Evolutionary conservation across 768 basidiomycete species (phyloP), one percentile per base, ranked within the genome.

Genomic region (Sarcodon sp.): DNA sequence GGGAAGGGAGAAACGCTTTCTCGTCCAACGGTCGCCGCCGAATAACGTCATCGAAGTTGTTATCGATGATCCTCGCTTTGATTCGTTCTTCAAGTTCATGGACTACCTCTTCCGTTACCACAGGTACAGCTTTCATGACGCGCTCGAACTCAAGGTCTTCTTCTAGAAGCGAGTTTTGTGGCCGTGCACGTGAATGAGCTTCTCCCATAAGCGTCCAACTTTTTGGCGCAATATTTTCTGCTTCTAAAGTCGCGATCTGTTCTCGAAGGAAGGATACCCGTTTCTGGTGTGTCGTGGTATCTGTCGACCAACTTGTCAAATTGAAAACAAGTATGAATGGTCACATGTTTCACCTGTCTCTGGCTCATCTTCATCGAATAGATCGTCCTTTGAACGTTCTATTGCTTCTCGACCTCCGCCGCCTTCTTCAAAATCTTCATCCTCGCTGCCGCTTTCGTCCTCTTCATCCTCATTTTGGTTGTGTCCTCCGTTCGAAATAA

Each of bases 111-210:
- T 97, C 91, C 1, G 96, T 98, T 48, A 96, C 77, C 41, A 89
- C 73, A 12, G 94, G 96, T 0, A 83, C 83, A 15, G 80, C 73
- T 64, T 91, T 94, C 68, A 82, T 78, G 18, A 83, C 78, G 31
- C 90, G 83, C 51, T 98, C 96, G 54, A 92, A 98, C 49, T 97
- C 94, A 32, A 99, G 74, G 63, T 96, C 89, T 60, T 98, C 87
- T 61, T 89, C 88, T 10, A 99, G 73, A 15, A 98, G 70, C 7
- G 87, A 86, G 63, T 99, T 92, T 60, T 89, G 80, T 4, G 96
- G 94, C 46, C 96, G 76, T 38, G 81, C 65, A 36, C 82, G 76
- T 6, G 90, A 77, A 16, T 76, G 77, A 33, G 90, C 88, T 65
- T 98, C 94, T 44, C 96, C 93, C 70, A 87, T 77, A 31, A 96